phyloP scores from a whole-genome alignment of 2,329 filamentous ascomycete genomes.

The Herpotrichia juniperi region DNA sequence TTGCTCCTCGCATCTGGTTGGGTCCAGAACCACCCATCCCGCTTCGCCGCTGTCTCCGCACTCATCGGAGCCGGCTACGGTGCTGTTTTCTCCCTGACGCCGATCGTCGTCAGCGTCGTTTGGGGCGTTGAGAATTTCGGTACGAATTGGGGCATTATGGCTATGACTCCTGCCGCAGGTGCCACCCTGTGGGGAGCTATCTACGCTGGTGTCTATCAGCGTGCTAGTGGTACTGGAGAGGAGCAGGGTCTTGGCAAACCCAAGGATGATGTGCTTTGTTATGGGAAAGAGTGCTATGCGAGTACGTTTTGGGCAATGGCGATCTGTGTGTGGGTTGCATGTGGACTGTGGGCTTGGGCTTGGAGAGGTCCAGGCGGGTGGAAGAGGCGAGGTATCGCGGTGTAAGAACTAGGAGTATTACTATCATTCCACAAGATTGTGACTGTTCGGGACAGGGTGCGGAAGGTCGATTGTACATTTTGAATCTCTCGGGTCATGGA shows the following conservation, averaged over 20 bases:
- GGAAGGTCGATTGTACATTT: neutral
- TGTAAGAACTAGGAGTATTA: constrained; percentile 40
- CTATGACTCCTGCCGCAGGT: constrained; percentile 86
- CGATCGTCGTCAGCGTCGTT: constrained; percentile 93
- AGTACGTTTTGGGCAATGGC: constrained; percentile 86
- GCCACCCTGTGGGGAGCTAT: constrained; percentile 89
- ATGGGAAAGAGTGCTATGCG: constrained; percentile 81
- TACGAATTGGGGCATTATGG: constrained; percentile 96
- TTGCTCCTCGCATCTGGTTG: constrained; percentile 77
- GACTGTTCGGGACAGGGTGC: neutral
- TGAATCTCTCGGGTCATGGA: too few species aligned
- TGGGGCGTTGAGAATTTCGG: constrained; percentile 99
- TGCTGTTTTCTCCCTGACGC: constrained; percentile 85
- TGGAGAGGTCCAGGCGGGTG: constrained; percentile 83
- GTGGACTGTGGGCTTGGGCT: constrained; percentile 67
- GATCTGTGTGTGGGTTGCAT: constrained; percentile 77
- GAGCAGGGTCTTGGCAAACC: constrained; percentile 38
- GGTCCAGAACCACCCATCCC: constrained; percentile 74
- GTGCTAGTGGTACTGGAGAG: constrained; percentile 58
- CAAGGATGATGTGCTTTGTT: constrained; percentile 68
- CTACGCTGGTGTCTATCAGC: constrained; percentile 83
- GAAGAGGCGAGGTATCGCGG: constrained; percentile 75
- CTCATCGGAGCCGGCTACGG: constrained; percentile 92
- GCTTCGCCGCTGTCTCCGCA: constrained; percentile 86
- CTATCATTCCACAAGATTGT: neutral